Base-by-base conservation (phyloP, 2,329 filamentous ascomycete genomes). In the Apiospora pterosperma region DNA sequence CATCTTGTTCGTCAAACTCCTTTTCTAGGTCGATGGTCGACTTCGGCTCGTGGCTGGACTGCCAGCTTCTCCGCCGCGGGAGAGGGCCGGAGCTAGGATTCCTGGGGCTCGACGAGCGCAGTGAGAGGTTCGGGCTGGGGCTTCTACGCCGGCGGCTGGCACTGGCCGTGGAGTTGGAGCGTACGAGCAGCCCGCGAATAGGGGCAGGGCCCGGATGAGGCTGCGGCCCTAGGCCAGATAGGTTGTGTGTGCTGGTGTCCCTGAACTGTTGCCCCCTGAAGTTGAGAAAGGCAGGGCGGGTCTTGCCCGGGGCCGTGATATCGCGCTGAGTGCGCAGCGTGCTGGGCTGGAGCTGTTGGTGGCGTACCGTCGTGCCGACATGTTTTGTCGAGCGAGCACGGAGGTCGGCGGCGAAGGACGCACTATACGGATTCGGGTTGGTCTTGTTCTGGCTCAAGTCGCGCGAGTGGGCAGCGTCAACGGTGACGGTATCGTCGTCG, bases 1-100 rank as follows among this genome's bases (percentile, higher is more conserved):
- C 90, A 69, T 94, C 90, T 55, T 55, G 48, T 61, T 90, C 87
- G 70, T 92, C 88, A 67, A 85, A 94, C 73, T 95, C 92, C 63
- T 87, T 85, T 74, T 96, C 92, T 62, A 93, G 81, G 71, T 94
- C 88, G 66, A 88, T 79, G 1, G 86, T 82, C 0, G 89, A 88
- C 75, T 93, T 95, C 25, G 89, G 83, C 48, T 87, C 82, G 5
- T 81, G 79, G 55, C 81, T 85, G 0, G 89, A 85, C 75, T 93
- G 90, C 91, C 90, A 94, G 81, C 85, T 93, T 76, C 88, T 87
- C 79, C 88, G 80, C 61, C 84, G 80, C 5, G 81, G 79, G 66
- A 76, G 79, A 58, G 75, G 62, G 2, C 78, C 71, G 16, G 78
- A 66, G 41, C 73, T 79, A 0, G 80, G 78, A 48, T 84, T 79